Evolutionary conservation across 2,329 filamentous ascomycete genomes (phyloP), one percentile per base, ranked within the genome.

Genomic region (Gremmenia infestans): DNA sequence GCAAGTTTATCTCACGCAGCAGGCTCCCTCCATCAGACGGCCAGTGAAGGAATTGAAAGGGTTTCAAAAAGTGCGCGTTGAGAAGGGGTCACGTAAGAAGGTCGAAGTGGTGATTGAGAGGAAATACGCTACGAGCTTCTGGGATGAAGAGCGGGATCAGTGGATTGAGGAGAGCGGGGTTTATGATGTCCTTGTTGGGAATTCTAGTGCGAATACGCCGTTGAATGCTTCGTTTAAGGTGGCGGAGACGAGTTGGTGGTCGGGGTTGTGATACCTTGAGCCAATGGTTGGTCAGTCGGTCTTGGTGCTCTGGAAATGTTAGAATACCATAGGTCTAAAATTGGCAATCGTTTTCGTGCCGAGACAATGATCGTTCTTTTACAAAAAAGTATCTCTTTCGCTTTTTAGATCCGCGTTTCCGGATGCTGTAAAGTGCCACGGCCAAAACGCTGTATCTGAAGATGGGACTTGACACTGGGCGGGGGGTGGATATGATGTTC

Each of bases 91-190:
- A 71, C 76, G 72, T 45, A 76, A 79, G 71, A 73, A 62, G 5
- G 80, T 83, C 1, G 73, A 75, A 11, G 74, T 91, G 11, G 72
- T 74, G 6, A 71, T 73, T 89, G 82, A 76, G 83, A 88, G 60
- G 85, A 89, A 72, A 50, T 64, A 65, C 32, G 71, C 70, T n/a
- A 71, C 70, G 14, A 72, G 70, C 48, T 72, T 72, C 60, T 76
- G 73, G 73, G 70, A 72, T 53, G 73, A 74, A 58, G 78, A 80
- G 62, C 73, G 80, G 14, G 76, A 80, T 54, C 74, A 81, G 66
- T 91, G 86, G 86, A 78, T 81, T 12, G 80, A 79, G 1, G 85
- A 88, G 72, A 76, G 76, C 65, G 87, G 86, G 14, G 74, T 73
- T 47, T 89, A 89, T 66, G 78, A 80, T 55, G 75, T 89, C 11